Base-by-base conservation (phyloP, 2,329 filamentous ascomycete species). In the Chaetomiaceae sp. region DNA sequence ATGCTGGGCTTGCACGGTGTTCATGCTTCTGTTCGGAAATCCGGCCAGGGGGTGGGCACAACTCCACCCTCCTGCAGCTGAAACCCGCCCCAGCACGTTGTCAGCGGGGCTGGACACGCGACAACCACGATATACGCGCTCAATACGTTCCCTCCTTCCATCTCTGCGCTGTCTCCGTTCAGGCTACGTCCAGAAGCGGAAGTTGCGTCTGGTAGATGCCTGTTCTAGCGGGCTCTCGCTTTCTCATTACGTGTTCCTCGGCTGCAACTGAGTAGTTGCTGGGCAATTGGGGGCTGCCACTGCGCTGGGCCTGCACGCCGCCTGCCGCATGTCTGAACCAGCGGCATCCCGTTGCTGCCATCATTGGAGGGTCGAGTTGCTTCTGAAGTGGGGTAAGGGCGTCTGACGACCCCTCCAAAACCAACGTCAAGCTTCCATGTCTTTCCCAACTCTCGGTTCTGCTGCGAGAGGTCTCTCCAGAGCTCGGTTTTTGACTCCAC, bases 401-500 rank as follows among this genome's bases (percentile, higher is more conserved):
- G 41, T 38, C n/a, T 12, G 39, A 39, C 38, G n/a, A n/a, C n/a
- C n/a, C n/a, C n/a, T n/a, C 36, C 40, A 36, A 41, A 14, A 38
- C 38, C n/a, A 15, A 35, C 15, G n/a, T 32, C 15, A 10, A 42
- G 22, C 33, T 34, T 41, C 20, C 19, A 47, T 49, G 46, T 24
- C 20, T 43, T 42, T 38, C 43, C 18, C 34, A 32, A 32, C 29
- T 7, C 12, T 32, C 27, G 27, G 27, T 11, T 30, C 27, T 5
- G 6, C 14, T 32, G 27, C 35, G 20, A 36, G 26, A 15, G 37
- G 35, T 40, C 43, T 53, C 11, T 24, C 20, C 38, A 45, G 44
- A 53, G 44, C 49, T 42, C 45, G 43, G 30, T 48, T 49, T 42
- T 37, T 35, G 35, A n/a, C 34, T 37, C n/a, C 43, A 15, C n/a